These are phyloP conservation scores for Xylariales sp. DNA, from an alignment of 2,329 filamentous ascomycete species.

Conservation along the genomic window DNA sequence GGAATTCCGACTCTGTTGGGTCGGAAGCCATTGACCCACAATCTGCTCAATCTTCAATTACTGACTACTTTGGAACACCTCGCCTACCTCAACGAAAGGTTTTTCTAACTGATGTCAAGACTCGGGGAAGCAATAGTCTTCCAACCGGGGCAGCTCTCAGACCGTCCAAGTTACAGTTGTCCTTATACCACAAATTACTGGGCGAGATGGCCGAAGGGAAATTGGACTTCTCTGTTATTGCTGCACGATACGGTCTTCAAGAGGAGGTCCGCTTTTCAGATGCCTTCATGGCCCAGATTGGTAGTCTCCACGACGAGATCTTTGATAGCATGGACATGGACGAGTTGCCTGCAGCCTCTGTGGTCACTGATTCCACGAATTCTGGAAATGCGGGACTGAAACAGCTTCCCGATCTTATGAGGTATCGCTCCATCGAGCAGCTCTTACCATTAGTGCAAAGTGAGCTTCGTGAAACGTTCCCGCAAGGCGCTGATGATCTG, in stretches of 20 bases:
- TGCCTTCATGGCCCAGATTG: constrained; percentile 71
- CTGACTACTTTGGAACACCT: constrained; percentile 39
- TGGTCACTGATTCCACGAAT: constrained; percentile 7
- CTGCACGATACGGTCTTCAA: constrained; percentile 68
- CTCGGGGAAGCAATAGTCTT: constrained; percentile 59
- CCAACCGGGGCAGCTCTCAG: constrained; percentile 64
- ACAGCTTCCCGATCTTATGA: constrained; percentile 32
- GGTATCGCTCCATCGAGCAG: constrained; percentile 43
- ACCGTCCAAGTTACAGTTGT: constrained; percentile 80
- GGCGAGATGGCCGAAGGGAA: constrained; percentile 66
- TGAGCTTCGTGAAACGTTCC: constrained; percentile 49
- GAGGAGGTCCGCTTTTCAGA: constrained; percentile 68
- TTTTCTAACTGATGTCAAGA: constrained; percentile 92
- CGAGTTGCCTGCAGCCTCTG: constrained; percentile 8
- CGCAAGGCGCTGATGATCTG: constrained; percentile 41
- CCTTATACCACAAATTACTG: constrained; percentile 86
- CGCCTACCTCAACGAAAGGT: constrained; percentile 28
- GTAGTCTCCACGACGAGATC: constrained; percentile 60
- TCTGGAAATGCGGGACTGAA: constrained; percentile 1
- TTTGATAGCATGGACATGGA: constrained; percentile 36
- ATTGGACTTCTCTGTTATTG: constrained; percentile 65
- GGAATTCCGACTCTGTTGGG: constrained; percentile 28
- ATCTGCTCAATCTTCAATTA: constrained; percentile 34
- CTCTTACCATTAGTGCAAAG: constrained; percentile 39
- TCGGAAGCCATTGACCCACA: constrained; percentile 9